Conservation (phyloP, 352 stramenopile genomes). For the Thraustochytrium striatum region DNA sequence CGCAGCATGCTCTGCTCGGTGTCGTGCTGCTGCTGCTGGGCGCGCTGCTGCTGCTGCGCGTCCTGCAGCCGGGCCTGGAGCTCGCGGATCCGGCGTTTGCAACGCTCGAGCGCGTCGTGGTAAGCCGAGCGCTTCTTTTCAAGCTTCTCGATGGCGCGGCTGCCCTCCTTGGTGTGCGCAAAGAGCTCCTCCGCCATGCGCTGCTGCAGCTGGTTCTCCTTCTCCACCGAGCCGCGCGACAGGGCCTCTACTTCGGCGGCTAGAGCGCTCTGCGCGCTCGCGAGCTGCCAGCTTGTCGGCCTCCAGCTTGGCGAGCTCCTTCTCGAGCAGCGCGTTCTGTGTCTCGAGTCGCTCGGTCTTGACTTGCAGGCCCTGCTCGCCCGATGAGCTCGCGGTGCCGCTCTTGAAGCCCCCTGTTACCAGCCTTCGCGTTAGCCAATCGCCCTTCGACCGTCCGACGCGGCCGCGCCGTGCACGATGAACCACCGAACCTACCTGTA, state of each 20-base stretch:
- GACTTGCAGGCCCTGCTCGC: not conserved
- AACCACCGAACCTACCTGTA: too few relatives aligned
- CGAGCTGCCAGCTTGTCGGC: not conserved
- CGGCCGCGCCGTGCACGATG: too few relatives aligned
- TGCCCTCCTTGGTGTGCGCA: not conserved
- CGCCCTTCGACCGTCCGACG: too few relatives aligned
- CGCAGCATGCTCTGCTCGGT: not conserved
- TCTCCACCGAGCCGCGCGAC: not conserved
- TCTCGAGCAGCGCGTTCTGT: not conserved
- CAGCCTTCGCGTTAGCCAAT: too few relatives aligned
- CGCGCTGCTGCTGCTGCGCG: not conserved
- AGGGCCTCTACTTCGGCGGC: not conserved
- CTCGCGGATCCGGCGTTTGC: conserved; percentile 24
- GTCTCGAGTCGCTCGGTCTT: not conserved
- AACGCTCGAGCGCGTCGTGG: conserved; percentile 13
- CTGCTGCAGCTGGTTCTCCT: conserved; percentile 35
- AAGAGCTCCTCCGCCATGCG: conserved; percentile 24
- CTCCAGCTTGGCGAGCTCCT: conserved; percentile 26
- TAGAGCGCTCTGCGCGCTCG: not conserved
- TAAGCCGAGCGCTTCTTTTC: conserved; percentile 40
- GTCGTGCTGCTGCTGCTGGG: not conserved
- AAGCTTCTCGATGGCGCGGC: conserved; percentile 25
- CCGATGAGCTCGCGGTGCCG: conserved; percentile 13
- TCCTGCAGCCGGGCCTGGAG: conserved; percentile 9
- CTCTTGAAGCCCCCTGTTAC: conserved; percentile 5